A percentile compares a stretch with the other conserved stretches of the same genome.
Evolutionary conservation across 768 basidiomycete species (phyloP).

Genomic region (Auricularia heimuer): DNA sequence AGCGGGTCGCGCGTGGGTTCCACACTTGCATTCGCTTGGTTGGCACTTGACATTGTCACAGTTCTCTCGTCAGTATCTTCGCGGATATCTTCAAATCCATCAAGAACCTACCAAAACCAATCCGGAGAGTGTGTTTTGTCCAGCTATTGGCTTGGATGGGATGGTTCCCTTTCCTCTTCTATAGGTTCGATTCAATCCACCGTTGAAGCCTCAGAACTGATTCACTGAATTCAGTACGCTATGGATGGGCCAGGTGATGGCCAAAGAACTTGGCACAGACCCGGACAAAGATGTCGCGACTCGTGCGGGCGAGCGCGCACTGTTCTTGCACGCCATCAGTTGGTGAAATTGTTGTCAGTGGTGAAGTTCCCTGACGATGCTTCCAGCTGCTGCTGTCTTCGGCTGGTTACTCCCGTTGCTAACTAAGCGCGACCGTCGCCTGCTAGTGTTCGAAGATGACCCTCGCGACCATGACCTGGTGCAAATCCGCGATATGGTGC

Average conservation of each 20-base stretch:
- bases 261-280: constrained; percentile 57
- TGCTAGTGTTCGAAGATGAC: constrained; percentile 56
- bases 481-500: constrained; percentile 60
- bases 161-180: constrained; percentile 96
- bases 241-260: constrained; percentile 92
- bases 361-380: neutral
- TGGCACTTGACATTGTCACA: constrained; percentile 1
- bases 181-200: constrained; percentile 45
- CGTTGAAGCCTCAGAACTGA: neutral
- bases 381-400: constrained; percentile 71
- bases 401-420: constrained; percentile 76
- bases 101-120: constrained; percentile 66
- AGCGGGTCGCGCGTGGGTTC: neutral
- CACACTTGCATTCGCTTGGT: neutral
- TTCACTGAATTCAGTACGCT: constrained; percentile 51
- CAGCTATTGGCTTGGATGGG: constrained; percentile 97
- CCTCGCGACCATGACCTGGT: constrained; percentile 61
- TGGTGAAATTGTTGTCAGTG: constrained; percentile 11
- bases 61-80: constrained; percentile 35
- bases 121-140: constrained; percentile 83
- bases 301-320: constrained; percentile 71
- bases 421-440: constrained; percentile 67
- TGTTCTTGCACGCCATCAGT: constrained; percentile 89
- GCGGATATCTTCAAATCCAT: constrained; percentile 68
- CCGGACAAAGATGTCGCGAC: constrained; percentile 80